phyloP scores from a whole-genome alignment of 495 filamentous ascomycete genomes.

The Daldinia loculata region DNA sequence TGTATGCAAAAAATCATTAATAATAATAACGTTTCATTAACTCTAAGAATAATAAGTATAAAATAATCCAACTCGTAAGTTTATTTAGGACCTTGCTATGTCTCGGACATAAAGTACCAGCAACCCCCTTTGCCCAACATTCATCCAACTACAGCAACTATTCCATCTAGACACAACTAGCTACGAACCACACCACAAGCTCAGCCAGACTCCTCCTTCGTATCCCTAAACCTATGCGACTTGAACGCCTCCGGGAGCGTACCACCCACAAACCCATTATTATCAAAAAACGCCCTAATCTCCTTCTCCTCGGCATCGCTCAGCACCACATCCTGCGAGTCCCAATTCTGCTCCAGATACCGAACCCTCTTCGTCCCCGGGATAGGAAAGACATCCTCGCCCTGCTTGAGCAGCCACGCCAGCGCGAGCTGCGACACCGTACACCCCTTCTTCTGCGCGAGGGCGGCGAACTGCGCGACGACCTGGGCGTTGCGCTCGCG shows the following conservation, averaged over 20 bases:
- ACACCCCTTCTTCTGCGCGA: conserved; percentile 59
- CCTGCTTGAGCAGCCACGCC: conserved; percentile 63
- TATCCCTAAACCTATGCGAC: conserved; percentile 23
- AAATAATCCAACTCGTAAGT: too few relatives aligned
- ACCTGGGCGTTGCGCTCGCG: conserved; percentile 58
- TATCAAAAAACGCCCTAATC: conserved; percentile 56
- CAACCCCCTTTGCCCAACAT: too few relatives aligned
- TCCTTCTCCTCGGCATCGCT: conserved; percentile 58
- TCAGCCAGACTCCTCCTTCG: conserved; percentile 22
- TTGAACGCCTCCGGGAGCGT: conserved; percentile 15
- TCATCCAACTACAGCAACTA: too few relatives aligned
- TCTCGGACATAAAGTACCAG: too few relatives aligned
- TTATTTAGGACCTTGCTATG: too few relatives aligned
- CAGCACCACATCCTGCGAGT: conserved; percentile 55
- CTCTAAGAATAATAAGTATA: too few relatives aligned
- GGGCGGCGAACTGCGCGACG: conserved; percentile 49
- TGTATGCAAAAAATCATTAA: too few relatives aligned
- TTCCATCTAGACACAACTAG: neutral
- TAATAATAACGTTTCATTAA: too few relatives aligned
- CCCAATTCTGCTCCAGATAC: conserved; percentile 67
- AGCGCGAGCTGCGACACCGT: conserved; percentile 57
- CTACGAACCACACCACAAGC: neutral
- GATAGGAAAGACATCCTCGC: conserved; percentile 64
- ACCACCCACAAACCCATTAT: conserved; percentile 48
- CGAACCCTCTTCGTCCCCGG: conserved; percentile 65